These are phyloP conservation scores for Solanum tacnaense DNA, from an alignment of 257 asterid genomes.

Conservation along the genomic window DNA sequence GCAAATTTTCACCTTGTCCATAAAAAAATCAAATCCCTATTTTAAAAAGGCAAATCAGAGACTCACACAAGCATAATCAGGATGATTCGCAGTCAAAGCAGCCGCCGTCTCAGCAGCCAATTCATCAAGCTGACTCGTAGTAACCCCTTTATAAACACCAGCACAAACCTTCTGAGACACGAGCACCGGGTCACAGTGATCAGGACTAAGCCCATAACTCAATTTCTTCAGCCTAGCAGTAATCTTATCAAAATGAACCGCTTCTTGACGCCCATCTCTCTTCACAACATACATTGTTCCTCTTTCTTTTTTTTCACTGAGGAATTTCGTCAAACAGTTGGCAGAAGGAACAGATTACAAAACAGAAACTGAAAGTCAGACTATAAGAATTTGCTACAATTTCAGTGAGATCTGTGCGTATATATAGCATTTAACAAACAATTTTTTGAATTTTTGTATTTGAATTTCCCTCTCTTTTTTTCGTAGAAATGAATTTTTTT, in stretches of 20 bases:
- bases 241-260: conserved; percentile 92
- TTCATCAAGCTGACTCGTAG: conserved; percentile 94
- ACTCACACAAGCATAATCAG: conserved; percentile 94
- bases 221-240: conserved; percentile 85
- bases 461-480: background rate
- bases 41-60: background rate
- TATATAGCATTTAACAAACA: background rate
- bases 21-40: background rate
- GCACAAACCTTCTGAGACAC: conserved; percentile 93
- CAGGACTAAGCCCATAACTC: conserved; percentile 84
- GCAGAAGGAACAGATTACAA: background rate
- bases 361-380: background rate
- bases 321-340: conserved; percentile 19
- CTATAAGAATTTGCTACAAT: background rate
- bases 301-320: background rate
- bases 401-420: background rate
- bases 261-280: conserved; percentile 92
- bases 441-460: background rate
- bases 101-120: conserved; percentile 98
- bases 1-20: background rate
- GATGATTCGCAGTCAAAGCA: conserved; percentile 88
- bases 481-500: background rate
- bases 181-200: conserved; percentile 85
- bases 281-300: conserved; percentile 71
- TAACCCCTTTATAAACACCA: conserved; percentile 86